Evolutionary conservation across 2,329 filamentous ascomycete genomes (phyloP).

Genomic region (Beauveria scarabaeidicola): DNA sequence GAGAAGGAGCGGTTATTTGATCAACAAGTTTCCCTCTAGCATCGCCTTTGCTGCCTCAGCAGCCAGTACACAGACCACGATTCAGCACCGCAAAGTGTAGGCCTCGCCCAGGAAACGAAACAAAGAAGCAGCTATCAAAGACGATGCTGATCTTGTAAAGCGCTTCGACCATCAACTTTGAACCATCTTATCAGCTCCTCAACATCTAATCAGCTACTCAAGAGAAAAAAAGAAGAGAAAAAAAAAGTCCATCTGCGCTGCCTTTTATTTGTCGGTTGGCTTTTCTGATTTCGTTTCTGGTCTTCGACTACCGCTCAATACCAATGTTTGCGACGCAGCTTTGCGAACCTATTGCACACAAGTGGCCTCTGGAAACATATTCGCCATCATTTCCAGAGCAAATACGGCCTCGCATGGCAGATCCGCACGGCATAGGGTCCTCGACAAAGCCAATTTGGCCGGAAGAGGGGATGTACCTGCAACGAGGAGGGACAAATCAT

Average conservation of each 20-base stretch:
- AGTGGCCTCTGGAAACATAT: conserved; percentile 10
- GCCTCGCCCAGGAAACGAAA: background rate
- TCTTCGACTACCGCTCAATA: conserved; percentile 1
- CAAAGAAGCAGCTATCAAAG: background rate
- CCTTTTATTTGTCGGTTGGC: conserved; percentile 3
- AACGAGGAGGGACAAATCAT: background rate
- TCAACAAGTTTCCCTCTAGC: background rate
- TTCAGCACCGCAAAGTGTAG: background rate
- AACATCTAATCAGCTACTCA: background rate
- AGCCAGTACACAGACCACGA: background rate
- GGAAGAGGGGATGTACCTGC: conserved; percentile 10
- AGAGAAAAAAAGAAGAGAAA: too few relatives aligned
- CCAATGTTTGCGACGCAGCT: conserved; percentile 11
- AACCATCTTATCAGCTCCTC: background rate
- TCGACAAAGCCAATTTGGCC: conserved; percentile 8
- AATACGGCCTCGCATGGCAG: conserved; percentile 10
- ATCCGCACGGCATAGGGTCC: conserved; percentile 5
- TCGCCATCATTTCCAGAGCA: conserved; percentile 8
- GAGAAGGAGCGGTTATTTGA: background rate
- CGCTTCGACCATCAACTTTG: background rate
- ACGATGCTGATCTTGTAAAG: conserved; percentile 2
- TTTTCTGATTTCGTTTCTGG: background rate
- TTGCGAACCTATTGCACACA: conserved; percentile 12
- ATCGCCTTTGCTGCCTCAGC: background rate
- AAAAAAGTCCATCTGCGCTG: background rate